These are phyloP conservation scores for Alternaria infectoria DNA, from an alignment of 2,329 filamentous ascomycete species.

Conservation along the genomic window DNA sequence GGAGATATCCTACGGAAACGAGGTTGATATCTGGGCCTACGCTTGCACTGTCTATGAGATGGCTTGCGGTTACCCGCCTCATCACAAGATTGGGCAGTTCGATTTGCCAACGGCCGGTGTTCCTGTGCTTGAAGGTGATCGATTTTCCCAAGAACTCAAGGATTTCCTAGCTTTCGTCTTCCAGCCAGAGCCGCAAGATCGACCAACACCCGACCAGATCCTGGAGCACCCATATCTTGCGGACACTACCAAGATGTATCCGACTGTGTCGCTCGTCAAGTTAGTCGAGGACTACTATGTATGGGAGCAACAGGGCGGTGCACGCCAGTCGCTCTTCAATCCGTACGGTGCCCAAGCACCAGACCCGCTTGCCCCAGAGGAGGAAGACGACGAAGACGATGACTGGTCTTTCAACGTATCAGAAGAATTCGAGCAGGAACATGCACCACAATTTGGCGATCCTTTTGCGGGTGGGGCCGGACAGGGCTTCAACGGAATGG, in stretches of 20 bases:
- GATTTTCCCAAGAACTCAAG: slow-evolving; percentile 72
- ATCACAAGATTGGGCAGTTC: slow-evolving; percentile 54
- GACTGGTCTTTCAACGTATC: slow-evolving; percentile 72
- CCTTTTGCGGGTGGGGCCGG: slow-evolving; percentile 49
- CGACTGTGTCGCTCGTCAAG: slow-evolving; percentile 66
- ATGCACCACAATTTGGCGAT: slow-evolving; percentile 51
- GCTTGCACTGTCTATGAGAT: slow-evolving; percentile 83
- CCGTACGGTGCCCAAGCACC: slow-evolving; percentile 64
- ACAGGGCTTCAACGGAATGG: slow-evolving; percentile 44
- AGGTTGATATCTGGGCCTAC: slow-evolving; percentile 81
- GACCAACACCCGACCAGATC: slow-evolving; percentile 73
- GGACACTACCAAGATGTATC: slow-evolving; percentile 67
- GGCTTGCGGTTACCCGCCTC: slow-evolving; percentile 77
- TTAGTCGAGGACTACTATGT: slow-evolving; percentile 75
- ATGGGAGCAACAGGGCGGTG: slow-evolving; percentile 78
- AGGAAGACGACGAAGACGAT: slow-evolving; percentile 55
- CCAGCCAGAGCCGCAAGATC: slow-evolving; percentile 69
- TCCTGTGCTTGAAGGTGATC: slow-evolving; percentile 74
- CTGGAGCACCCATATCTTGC: slow-evolving; percentile 73
- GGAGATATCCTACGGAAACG: slow-evolving; percentile 56
- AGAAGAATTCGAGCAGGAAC: slow-evolving; percentile 62
- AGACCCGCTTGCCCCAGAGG: slow-evolving; percentile 53
- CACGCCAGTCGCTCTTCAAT: slow-evolving; percentile 69
- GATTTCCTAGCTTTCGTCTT: slow-evolving; percentile 77
- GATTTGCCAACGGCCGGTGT: slow-evolving; percentile 52